Percentiles rank a stretch among this genome's conserved stretches.
These are phyloP conservation scores for Phytophthora europaea DNA, from an alignment of 352 stramenopile species.

Conservation along the genomic window DNA sequence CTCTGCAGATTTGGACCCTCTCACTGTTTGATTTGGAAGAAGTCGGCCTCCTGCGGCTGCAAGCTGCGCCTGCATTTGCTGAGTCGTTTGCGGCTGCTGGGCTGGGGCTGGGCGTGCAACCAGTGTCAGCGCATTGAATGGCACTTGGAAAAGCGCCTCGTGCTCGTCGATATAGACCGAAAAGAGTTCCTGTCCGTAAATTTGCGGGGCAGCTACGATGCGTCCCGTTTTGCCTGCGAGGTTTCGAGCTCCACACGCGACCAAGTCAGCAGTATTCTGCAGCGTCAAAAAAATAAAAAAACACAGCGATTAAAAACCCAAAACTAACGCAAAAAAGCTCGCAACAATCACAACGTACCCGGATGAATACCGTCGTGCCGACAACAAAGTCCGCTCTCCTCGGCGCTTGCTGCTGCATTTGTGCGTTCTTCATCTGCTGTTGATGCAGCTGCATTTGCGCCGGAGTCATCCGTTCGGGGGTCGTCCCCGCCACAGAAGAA, in stretches of 20 bases:
- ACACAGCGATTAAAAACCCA: not conserved
- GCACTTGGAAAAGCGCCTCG: constrained; percentile 84
- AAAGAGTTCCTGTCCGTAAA: constrained; percentile 85
- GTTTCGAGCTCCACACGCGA: constrained; percentile 80
- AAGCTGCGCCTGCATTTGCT: constrained; percentile 48
- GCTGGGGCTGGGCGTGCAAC: constrained; percentile 50
- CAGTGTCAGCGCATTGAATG: constrained; percentile 80
- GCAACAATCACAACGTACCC: constrained; percentile 45
- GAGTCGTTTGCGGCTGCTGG: constrained; percentile 48
- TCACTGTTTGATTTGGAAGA: constrained; percentile 37
- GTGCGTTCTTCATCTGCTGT: constrained; percentile 46
- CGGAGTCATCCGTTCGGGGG: constrained; percentile 34
- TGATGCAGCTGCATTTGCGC: constrained; percentile 47
- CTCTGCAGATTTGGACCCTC: constrained; percentile 47
- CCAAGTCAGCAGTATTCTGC: constrained; percentile 77
- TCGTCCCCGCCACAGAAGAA: constrained; percentile 19
- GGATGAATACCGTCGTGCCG: constrained; percentile 74
- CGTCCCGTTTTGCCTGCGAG: constrained; percentile 78
- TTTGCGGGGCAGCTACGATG: constrained; percentile 77
- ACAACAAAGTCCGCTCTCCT: constrained; percentile 75
- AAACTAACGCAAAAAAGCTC: not conserved
- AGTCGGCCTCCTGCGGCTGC: constrained; percentile 29
- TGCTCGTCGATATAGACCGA: constrained; percentile 89
- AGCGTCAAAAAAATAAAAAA: not conserved
- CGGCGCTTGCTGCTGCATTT: constrained; percentile 35